Percentiles rank a stretch among this genome's conserved stretches.
phyloP scores from a whole-genome alignment of 306 rosid genomes.

The Cucurbita argyrosperma region DNA sequence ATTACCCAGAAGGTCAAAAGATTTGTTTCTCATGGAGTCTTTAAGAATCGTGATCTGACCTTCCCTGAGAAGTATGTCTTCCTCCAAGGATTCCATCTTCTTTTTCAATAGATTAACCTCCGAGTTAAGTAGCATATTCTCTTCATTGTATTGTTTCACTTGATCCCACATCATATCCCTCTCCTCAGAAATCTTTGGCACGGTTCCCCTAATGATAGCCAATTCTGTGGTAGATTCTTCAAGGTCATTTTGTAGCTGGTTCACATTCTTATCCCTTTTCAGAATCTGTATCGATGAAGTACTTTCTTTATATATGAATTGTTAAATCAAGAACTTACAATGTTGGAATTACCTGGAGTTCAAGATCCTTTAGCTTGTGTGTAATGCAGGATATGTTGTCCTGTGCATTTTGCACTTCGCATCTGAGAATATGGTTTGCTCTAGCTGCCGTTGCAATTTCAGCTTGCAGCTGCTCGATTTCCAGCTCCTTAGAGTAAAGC shows the following conservation, averaged over 20 bases:
- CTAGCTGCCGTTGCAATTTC: slow-evolving; percentile 86
- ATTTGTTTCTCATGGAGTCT: slow-evolving; percentile 47
- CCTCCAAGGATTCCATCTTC: slow-evolving; percentile 66
- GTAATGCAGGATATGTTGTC: slow-evolving; percentile 53
- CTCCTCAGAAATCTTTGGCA: slow-evolving; percentile 65
- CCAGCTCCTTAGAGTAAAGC: slow-evolving; percentile 68
- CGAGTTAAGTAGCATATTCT: slow-evolving; percentile 56
- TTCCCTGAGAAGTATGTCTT: slow-evolving; percentile 69
- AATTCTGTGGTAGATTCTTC: slow-evolving; percentile 53
- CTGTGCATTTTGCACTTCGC: slow-evolving; percentile 62
- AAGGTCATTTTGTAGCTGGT: slow-evolving; percentile 42
- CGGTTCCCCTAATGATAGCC: slow-evolving; percentile 35
- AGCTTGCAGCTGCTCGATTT: slow-evolving; percentile 79
- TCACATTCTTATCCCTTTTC: slow-evolving; percentile 62
- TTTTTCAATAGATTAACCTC: slow-evolving; percentile 38
- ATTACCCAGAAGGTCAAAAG: slow-evolving; percentile 59
- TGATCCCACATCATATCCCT: slow-evolving; percentile 70
- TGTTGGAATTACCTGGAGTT: slow-evolving; percentile 49
- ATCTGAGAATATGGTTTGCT: slow-evolving; percentile 70
- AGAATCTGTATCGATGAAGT: slow-evolving; percentile 30
- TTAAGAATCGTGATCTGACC: slow-evolving; percentile 82
- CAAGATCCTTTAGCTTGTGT: slow-evolving; percentile 70
- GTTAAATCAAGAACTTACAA: not conserved
- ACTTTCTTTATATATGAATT: not conserved
- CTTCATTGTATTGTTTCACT: slow-evolving; percentile 68